Conservation (phyloP, 2,329 filamentous ascomycete genomes). For the Thielaviopsis euricoi region DNA sequence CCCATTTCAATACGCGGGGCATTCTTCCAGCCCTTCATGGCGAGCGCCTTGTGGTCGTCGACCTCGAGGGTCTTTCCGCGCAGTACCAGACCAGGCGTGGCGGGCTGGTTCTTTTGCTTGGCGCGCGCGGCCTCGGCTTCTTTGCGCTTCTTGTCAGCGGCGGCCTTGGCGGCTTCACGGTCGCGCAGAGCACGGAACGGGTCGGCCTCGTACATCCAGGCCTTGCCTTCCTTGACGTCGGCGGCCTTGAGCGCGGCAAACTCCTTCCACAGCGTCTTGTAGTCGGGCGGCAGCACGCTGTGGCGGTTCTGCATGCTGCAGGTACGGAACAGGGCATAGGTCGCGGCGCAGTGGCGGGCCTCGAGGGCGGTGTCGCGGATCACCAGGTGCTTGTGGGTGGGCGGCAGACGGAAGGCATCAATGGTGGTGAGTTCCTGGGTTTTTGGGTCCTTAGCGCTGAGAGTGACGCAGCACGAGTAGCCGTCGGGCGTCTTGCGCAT, state of each 20-base stretch:
- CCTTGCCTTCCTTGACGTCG: constrained; percentile 59
- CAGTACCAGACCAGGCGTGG: constrained; percentile 5
- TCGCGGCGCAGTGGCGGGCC: constrained; percentile 82
- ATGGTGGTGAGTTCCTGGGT: constrained; percentile 61
- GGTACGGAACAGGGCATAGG: constrained; percentile 79
- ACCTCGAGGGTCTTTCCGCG: constrained; percentile 18
- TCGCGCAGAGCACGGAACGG: constrained; percentile 72
- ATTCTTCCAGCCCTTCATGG: constrained; percentile 62
- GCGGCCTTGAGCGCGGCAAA: constrained; percentile 69
- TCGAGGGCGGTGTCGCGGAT: constrained; percentile 68
- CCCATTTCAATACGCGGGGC: constrained; percentile 92
- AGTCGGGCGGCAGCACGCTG: constrained; percentile 81
- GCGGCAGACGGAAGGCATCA: constrained; percentile 68
- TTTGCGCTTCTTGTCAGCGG: constrained; percentile 62
- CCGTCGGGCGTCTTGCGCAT: constrained; percentile 60
- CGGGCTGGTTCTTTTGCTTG: constrained; percentile 33
- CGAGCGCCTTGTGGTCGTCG: constrained; percentile 20
- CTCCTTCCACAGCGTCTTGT: constrained; percentile 81
- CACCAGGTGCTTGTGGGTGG: constrained; percentile 59
- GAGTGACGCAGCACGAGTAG: constrained; percentile 64
- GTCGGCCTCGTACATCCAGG: constrained; percentile 90
- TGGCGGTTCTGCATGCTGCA: constrained; percentile 94
- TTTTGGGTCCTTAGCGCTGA: constrained; percentile 62
- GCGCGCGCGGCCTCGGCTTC: constrained; percentile 52
- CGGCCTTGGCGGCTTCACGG: constrained; percentile 58